These are phyloP conservation scores for Linum tenue DNA, from an alignment of 345 rosid species.

Conservation along the genomic window DNA sequence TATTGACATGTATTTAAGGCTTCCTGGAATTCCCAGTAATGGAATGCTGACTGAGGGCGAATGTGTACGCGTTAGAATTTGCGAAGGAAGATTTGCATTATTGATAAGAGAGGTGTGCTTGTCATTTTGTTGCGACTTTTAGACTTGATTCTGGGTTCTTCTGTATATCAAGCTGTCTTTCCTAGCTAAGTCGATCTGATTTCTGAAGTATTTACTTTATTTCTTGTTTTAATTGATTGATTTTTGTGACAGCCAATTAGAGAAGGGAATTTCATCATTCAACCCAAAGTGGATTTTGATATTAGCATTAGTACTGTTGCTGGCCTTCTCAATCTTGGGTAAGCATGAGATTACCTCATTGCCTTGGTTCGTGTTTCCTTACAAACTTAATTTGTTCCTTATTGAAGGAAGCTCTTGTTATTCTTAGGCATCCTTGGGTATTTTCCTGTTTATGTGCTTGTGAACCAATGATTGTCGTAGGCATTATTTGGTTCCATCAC, in stretches of 20 bases:
- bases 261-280: conserved; percentile 99
- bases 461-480: too few relatives aligned
- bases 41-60: conserved; percentile 85
- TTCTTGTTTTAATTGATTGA: conserved; percentile 14
- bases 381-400: conserved; percentile 1
- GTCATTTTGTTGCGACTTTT: conserved; percentile 3
- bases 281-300: conserved; percentile 98
- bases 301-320: conserved; percentile 94
- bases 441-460: too few relatives aligned
- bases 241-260: conserved; percentile 65
- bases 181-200: background rate
- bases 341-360: conserved; percentile 24
- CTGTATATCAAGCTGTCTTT: conserved; percentile 10
- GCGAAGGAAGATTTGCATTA: conserved; percentile 97
- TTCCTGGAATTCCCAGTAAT: conserved; percentile 78
- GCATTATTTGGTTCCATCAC: too few relatives aligned
- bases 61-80: conserved; percentile 93
- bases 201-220: conserved; percentile 10
- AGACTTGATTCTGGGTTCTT: conserved; percentile 5
- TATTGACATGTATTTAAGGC: conserved; percentile 78
- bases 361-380: background rate
- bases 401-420: background rate
- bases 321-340: conserved; percentile 99
- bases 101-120: conserved; percentile 89
- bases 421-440: too few relatives aligned